Evolutionary conservation across 352 stramenopile species (phyloP).

Genomic region (Phytophthora pisi): DNA sequence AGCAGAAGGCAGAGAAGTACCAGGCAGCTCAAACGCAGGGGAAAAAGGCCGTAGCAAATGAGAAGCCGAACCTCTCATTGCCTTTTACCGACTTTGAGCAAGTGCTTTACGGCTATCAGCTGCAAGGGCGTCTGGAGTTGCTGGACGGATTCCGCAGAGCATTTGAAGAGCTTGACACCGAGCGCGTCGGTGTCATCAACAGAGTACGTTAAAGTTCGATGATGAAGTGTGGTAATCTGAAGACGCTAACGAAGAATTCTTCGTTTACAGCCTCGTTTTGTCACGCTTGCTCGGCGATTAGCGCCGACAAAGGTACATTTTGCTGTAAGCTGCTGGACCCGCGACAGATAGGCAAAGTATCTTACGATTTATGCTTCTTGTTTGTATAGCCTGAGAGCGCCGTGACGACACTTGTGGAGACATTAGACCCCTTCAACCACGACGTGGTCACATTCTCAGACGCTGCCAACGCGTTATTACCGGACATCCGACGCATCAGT

Average conservation of each 20-base stretch:
- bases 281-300: conserved; percentile 37
- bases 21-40: conserved; percentile 21
- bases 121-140: conserved; percentile 67
- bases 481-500: conserved; percentile 33
- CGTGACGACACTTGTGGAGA: conserved; percentile 51
- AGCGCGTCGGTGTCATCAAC: conserved; percentile 66
- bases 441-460: conserved; percentile 84
- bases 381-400: conserved; percentile 36
- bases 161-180: conserved; percentile 56
- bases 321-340: neutral
- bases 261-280: conserved; percentile 40
- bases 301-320: conserved; percentile 44
- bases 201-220: conserved; percentile 24
- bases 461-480: conserved; percentile 42
- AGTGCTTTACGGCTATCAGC: conserved; percentile 72
- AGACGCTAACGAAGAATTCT: conserved; percentile 2
- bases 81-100: conserved; percentile 71
- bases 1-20: conserved; percentile 46
- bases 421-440: conserved; percentile 68
- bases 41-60: conserved; percentile 11
- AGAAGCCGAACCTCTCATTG: conserved; percentile 35
- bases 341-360: neutral
- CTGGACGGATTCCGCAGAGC: conserved; percentile 56
- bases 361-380: neutral
- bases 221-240: neutral